Evolutionary conservation across 371 early-diverging fungal genomes (phyloP).

Genomic region (Syncephalastrum monosporum): DNA sequence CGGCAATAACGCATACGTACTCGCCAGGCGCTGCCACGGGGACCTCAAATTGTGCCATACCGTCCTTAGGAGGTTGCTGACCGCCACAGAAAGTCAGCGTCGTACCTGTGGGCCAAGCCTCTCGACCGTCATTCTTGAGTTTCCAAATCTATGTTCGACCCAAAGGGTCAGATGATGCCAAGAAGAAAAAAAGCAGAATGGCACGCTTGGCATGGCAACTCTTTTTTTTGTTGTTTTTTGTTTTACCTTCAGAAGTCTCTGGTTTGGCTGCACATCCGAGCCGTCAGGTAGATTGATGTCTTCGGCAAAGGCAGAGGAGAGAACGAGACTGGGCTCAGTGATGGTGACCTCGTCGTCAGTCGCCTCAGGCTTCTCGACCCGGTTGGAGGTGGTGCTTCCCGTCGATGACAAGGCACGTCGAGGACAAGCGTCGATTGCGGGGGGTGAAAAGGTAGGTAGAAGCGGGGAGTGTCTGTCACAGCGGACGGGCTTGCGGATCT

Average conservation of each 20-base stretch:
- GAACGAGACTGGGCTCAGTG: neutral
- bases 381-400: neutral
- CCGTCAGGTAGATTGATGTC: conserved; percentile 72
- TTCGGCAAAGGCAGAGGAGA: conserved; percentile 55
- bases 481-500: conserved; percentile 38
- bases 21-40: conserved; percentile 50
- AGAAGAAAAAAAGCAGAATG: too few species aligned
- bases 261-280: conserved; percentile 47
- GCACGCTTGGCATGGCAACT: neutral
- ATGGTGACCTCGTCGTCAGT: neutral
- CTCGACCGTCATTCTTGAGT: conserved; percentile 60
- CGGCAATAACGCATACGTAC: conserved; percentile 56
- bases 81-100: conserved; percentile 58
- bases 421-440: too few species aligned
- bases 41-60: conserved; percentile 34
- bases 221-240: neutral
- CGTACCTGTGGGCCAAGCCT: conserved; percentile 64
- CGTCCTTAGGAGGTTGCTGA: conserved; percentile 30
- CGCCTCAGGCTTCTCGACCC: neutral
- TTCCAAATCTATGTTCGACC: conserved; percentile 61
- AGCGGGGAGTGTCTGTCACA: conserved; percentile 2
- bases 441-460: conserved; percentile 11
- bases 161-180: too few species aligned
- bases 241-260: conserved; percentile 47
- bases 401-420: too few species aligned